Evolutionary conservation across 805 yeast genomes (phyloP), one percentile per base, ranked within the genome.

Genomic region (Ogataea ganodermae): DNA sequence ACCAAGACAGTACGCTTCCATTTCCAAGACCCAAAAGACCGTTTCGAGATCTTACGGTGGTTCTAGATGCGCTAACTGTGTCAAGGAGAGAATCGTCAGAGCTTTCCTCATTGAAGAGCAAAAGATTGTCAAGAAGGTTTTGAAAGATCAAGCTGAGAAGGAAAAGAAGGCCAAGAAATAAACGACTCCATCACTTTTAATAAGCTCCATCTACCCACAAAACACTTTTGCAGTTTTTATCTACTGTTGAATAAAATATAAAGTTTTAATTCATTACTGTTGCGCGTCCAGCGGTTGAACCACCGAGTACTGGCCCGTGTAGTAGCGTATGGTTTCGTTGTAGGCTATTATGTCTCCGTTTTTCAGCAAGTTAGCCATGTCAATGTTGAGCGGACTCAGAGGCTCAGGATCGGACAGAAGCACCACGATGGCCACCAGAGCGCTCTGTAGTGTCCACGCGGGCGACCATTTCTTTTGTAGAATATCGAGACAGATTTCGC

Each of bases 11-110:
- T 91, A 88, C 83, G 97, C 97, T 67, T 77, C 80, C 66, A 83
- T 92, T 66, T 89, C 98, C 64, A 91, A 86, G 83, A 89, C 96
- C 72, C 87, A 86, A 83, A 94, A 94, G 86, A 87, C 96, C 66
- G 99, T 94, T 66, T 91, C 92, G 73, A 94, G 99, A 85, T 91
- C 97, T 68, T 94, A 94, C 92, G 99, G 99, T 83, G 99, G 99
- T 77, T 84, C 89, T 72, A 86, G 87, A 83, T 89, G 94, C 82
- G 97, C 92, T 76, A 89, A 82, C 89, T 89, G 96, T 82, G 98
- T 92, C 74, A 92, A 92, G 86, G 96, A 92, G 80, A 89, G 97
- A 86, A 85, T 94, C 69, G 92, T 92, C 75, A 92, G 99, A 82
- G 97, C 99, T 72, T 94, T 94, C 90, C 86, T 94, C 76, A 89